Base-by-base conservation (phyloP, 192 early-diverging fungal species). In the Entomortierella lignicola region DNA sequence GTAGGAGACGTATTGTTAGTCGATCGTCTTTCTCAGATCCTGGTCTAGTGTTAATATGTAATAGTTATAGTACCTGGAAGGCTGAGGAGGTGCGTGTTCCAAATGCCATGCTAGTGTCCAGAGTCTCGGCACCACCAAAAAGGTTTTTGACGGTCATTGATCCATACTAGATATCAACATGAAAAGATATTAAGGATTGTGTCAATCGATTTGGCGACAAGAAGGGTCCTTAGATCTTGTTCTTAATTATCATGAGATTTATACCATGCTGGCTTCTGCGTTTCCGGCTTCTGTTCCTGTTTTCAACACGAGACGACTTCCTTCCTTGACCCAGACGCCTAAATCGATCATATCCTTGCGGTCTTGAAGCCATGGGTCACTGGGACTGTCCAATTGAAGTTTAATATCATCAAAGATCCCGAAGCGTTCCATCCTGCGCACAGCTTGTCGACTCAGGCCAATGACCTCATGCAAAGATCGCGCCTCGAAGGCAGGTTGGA, bases 271-370 rank as follows among this genome's bases (percentile, higher is more conserved):
- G 34, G 94, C 97, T 80, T 97, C 95, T 56, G 92, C 86, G 62
- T 94, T 95, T 20, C 94, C 94, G 31, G 98, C 88, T 54, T 96
- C 94, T 7, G 96, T 95, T 21, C 95, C 96, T 8, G 97, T 98
- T 64, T 86, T 89, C 50, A 95, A 85, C 77, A 84, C 90, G 32
- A 96, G 83, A 48, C 96, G 85, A 32, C 85, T 85, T 43, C 85
- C 84, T 63, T 96, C 94, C 66, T 92, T 86, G 58, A 94, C 87
- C 10, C 73, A 77, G 41, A 97, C 80, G 7, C 90, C 82, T 26
- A 98, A 89, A 80, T 97, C 91, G 7, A 97, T 77, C 1, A 80
- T 69, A 25, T 83, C 85, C 50, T 72, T 65, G 26, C 75, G 75
- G 27, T 85, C 64, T 11, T 63, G 74, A 20, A 83, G 72, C 31